Percentiles rank a stretch among this genome's conserved stretches.
These are phyloP conservation scores for Coemansia sp. DNA, from an alignment of 192 early-diverging fungal species.

Conservation along the genomic window DNA sequence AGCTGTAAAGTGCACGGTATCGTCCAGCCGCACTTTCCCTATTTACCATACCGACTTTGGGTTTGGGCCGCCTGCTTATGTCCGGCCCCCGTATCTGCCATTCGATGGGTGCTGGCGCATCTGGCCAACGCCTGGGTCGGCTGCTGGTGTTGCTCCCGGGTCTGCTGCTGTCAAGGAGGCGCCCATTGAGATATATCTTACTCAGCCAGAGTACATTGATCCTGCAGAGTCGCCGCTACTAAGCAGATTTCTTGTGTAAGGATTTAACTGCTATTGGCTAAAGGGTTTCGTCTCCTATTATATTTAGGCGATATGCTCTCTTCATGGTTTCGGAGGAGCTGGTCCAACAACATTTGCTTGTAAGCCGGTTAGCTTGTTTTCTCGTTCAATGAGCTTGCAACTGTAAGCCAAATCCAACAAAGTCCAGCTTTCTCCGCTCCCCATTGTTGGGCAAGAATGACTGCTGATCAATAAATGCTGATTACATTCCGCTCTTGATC, in stretches of 20 bases:
- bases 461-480: too few species aligned
- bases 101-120: conserved; percentile 53
- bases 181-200: conserved; percentile 39
- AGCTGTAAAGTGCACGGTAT: conserved; percentile 40
- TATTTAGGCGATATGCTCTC: too few species aligned
- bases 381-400: too few species aligned
- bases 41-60: conserved; percentile 52
- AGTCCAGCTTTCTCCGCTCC: too few species aligned
- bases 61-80: conserved; percentile 41
- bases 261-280: background rate
- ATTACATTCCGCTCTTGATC: too few species aligned
- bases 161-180: conserved; percentile 12
- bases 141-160: background rate
- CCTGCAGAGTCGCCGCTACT: conserved; percentile 34
- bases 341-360: too few species aligned
- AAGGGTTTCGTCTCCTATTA: background rate
- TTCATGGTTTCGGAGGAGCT: too few species aligned
- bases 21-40: conserved; percentile 46
- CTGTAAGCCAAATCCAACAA: too few species aligned
- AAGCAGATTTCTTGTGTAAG: conserved; percentile 13
- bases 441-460: too few species aligned
- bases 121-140: conserved; percentile 40
- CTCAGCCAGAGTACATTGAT: conserved; percentile 43
- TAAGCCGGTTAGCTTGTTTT: too few species aligned
- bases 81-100: conserved; percentile 48